Evolutionary conservation across 148 eudicot genomes (phyloP).

Genomic region (Rhododendron ovatum): DNA sequence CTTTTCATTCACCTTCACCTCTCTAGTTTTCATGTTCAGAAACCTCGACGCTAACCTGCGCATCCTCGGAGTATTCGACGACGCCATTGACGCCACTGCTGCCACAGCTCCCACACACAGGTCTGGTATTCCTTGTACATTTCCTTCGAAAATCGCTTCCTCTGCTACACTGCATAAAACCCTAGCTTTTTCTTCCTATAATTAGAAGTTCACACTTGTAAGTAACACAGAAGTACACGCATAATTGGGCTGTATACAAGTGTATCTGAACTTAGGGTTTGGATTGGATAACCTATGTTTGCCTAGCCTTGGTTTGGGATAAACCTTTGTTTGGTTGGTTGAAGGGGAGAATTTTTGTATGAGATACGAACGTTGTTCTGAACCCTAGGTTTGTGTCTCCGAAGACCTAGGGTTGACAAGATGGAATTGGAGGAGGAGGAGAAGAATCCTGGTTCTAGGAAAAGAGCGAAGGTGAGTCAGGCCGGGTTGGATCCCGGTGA

Average conservation of each 20-base stretch:
- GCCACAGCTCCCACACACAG: not conserved
- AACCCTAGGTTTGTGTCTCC: not conserved
- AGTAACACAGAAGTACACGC: not conserved
- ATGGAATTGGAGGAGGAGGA: constrained; percentile 61
- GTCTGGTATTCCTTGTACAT: not conserved
- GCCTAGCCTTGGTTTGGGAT: not conserved
- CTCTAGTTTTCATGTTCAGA: not conserved
- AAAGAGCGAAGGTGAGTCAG: constrained; percentile 39
- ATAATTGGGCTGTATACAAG: not conserved
- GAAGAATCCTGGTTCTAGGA: constrained; percentile 45
- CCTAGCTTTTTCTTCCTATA: not conserved
- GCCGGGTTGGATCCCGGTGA: constrained; percentile 58
- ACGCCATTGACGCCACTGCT: not conserved
- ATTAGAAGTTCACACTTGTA: not conserved
- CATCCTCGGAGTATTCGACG: not conserved
- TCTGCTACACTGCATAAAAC: not conserved
- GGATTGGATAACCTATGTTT: not conserved
- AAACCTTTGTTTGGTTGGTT: not conserved
- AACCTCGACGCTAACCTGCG: not conserved
- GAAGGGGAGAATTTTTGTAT: not conserved
- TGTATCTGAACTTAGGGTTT: not conserved
- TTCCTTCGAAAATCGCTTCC: not conserved
- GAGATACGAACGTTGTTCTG: not conserved
- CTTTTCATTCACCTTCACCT: not conserved
- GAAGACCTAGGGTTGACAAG: constrained; percentile 19